A percentile compares a stretch with the other conserved stretches of the same genome.
Evolutionary conservation across 1,139 yeast genomes (phyloP).

Genomic region (Taphrina populina): DNA sequence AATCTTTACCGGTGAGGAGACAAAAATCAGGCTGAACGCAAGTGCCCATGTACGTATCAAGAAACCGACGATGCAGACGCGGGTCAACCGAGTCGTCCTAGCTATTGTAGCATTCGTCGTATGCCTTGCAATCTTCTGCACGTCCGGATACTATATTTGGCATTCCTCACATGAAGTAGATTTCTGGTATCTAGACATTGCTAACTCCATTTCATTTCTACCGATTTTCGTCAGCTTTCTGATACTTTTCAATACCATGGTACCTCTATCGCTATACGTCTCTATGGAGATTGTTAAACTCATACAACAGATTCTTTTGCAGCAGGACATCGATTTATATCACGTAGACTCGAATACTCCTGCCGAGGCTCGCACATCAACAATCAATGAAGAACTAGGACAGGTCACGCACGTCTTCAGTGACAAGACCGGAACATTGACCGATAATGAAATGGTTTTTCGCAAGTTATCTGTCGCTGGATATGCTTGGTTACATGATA

Average conservation of each 20-base stretch:
- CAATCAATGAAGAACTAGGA: constrained; percentile 92
- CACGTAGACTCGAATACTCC: constrained; percentile 81
- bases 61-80: constrained; percentile 83
- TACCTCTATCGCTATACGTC: constrained; percentile 90
- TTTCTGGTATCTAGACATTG: constrained; percentile 78
- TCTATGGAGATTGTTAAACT: constrained; percentile 94
- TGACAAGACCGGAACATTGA: constrained; percentile 95
- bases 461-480: constrained; percentile 84
- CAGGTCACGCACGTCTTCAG: constrained; percentile 93
- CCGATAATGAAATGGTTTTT: constrained; percentile 86
- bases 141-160: constrained; percentile 69
- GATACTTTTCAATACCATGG: constrained; percentile 94
- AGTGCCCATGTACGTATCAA: constrained; percentile 83
- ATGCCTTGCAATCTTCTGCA: constrained; percentile 71
- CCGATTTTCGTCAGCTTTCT: constrained; percentile 93
- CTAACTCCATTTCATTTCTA: constrained; percentile 60
- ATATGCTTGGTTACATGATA: constrained; percentile 81
- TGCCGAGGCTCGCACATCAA: constrained; percentile 91
- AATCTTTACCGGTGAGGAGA: constrained; percentile 90
- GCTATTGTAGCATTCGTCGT: constrained; percentile 86
- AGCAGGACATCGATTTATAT: constrained; percentile 93
- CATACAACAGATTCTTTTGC: constrained; percentile 74
- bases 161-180: constrained; percentile 49
- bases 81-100: constrained; percentile 76
- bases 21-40: constrained; percentile 94